Conservation (phyloP, 192 early-diverging fungal species). For the Gigaspora rosea region DNA sequence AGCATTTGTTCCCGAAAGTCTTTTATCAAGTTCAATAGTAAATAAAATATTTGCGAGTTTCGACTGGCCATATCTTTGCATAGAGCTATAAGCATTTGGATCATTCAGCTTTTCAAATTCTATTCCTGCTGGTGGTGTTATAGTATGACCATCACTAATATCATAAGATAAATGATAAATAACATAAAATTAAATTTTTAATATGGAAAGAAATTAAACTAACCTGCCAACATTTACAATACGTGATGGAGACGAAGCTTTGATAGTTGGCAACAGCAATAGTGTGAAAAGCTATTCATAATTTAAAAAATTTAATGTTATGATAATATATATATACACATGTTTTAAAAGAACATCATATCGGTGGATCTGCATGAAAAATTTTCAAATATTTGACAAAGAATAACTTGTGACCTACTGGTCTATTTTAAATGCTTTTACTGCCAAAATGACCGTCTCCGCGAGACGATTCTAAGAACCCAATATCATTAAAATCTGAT, state of each 20-base stretch:
- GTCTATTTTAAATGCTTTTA: too few relatives aligned
- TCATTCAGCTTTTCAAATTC: too few relatives aligned
- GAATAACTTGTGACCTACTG: too few relatives aligned
- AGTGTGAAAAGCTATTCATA: conserved; percentile 43
- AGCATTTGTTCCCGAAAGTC: not conserved
- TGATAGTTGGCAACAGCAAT: conserved; percentile 41
- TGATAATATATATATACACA: not conserved
- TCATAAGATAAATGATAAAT: conserved; percentile 27
- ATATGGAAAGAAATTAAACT: not conserved
- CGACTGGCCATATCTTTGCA: conserved; percentile 47
- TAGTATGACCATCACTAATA: conserved; percentile 42
- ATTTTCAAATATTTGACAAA: not conserved
- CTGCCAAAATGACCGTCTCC: too few relatives aligned
- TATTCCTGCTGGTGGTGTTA: not conserved
- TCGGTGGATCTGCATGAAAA: too few relatives aligned
- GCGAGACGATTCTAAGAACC: too few relatives aligned
- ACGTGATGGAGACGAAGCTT: not conserved
- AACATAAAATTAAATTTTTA: not conserved
- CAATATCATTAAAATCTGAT: too few relatives aligned
- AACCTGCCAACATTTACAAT: conserved; percentile 30
- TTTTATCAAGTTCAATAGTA: conserved; percentile 46
- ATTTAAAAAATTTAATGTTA: not conserved
- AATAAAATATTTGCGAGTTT: conserved; percentile 63
- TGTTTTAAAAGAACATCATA: too few relatives aligned
- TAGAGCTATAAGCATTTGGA: not conserved